Evolutionary conservation across 768 basidiomycete genomes (phyloP), one percentile per base, ranked within the genome.

Genomic region (Trametes meyenii): DNA sequence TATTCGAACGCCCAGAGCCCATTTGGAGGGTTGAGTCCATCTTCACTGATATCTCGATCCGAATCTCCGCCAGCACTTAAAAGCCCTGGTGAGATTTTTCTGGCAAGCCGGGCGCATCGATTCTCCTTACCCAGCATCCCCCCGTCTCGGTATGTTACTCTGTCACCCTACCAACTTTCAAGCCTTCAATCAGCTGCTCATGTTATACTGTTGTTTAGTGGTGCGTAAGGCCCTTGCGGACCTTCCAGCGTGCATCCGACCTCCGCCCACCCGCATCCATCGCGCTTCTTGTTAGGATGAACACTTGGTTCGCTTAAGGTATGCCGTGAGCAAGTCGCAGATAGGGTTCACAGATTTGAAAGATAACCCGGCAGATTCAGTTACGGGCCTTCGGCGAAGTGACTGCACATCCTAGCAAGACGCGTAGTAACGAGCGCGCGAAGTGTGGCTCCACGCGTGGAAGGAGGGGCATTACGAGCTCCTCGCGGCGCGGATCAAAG

Each of bases 391-490:
- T 67, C 68, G 74, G 77, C 71, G 87, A 88, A 81, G 76, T 78
- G 79, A 71, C 81, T 85, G 78, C 70, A 71, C 86, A 83, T 79
- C 85, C 84, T 80, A 77, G 62, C 85, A 87, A 85, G 76, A 87
- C 84, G 81, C 85, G 83, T 84, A 79, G 85, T 83, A 85, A 82
- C 85, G 85, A 84, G 81, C 81, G 81, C 77, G 80, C 85, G 81
- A 86, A 86, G 87, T 76, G 83, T 80, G 85, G 85, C 80, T 85
- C 74, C 75, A 79, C 76, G 84, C 79, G 78, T 85, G 81, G 79
- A 74, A 88, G 85, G 84, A 73, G 43, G 64, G 65, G 54, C 76
- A 76, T 29, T 38, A 42, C 17, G 33, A 50, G 42, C 50, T 44
- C 19, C 42, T 55, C 36, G 46, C 3, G 0, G 16, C 16, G 50